These are phyloP conservation scores for Domatiomyces globalis DNA, from an alignment of 2,329 filamentous ascomycete species.

Conservation along the genomic window DNA sequence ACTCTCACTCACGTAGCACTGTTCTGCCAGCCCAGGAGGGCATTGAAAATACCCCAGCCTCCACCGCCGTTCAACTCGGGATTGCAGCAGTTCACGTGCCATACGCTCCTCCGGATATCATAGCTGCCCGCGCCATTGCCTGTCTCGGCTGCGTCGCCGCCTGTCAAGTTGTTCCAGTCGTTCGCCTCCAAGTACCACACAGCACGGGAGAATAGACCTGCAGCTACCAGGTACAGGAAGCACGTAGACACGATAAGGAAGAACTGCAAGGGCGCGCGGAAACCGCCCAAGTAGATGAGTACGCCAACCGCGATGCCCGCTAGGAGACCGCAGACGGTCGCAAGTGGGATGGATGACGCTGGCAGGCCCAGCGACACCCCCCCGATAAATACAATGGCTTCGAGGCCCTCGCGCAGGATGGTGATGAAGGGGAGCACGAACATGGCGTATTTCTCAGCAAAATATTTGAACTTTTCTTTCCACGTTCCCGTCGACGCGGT, in stretches of 20 bases:
- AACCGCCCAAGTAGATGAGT: constrained; percentile 64
- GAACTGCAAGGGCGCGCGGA: constrained; percentile 51
- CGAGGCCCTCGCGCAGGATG: constrained; percentile 71
- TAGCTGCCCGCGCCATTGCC: constrained; percentile 61
- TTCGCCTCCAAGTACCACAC: constrained; percentile 63
- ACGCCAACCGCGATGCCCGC: constrained; percentile 57
- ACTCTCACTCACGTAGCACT: constrained; percentile 46
- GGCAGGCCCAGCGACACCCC: constrained; percentile 67
- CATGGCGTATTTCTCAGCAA: constrained; percentile 68
- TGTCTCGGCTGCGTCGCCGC: constrained; percentile 44
- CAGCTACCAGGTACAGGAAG: constrained; percentile 70
- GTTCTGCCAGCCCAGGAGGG: constrained; percentile 76
- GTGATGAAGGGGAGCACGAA: constrained; percentile 78
- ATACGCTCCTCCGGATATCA: constrained; percentile 62
- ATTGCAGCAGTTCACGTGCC: constrained; percentile 77
- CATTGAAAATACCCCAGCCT: constrained; percentile 79
- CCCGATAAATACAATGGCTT: constrained; percentile 74
- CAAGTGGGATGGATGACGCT: constrained; percentile 61
- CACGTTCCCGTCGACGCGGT: constrained; percentile 39
- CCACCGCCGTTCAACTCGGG: constrained; percentile 57
- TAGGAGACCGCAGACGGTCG: constrained; percentile 56
- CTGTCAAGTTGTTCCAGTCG: constrained; percentile 47
- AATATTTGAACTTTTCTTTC: constrained; percentile 20
- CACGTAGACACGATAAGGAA: constrained; percentile 75
- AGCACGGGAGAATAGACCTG: constrained; percentile 63